Evolutionary conservation across 805 yeast species (phyloP).

Genomic region (Groenewaldozyma salmanticensis): DNA sequence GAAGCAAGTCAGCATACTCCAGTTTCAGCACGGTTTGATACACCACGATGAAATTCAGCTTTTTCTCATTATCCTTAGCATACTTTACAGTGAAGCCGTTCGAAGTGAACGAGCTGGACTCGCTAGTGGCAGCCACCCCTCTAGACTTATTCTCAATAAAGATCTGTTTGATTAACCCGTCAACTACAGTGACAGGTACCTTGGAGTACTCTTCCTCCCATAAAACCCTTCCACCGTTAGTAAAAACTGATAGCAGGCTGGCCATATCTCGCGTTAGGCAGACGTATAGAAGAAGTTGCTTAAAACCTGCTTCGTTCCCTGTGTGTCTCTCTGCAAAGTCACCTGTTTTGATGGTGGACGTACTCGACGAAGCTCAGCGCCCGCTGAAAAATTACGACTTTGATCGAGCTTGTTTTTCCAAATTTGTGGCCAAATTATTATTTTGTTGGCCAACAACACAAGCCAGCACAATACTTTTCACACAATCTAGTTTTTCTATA

Average conservation of each 20-base stretch:
- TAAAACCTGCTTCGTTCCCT: too few species aligned
- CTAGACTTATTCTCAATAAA: slow-evolving; percentile 31
- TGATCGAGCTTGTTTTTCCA: too few species aligned
- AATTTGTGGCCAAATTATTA: too few species aligned
- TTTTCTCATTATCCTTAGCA: slow-evolving; percentile 33
- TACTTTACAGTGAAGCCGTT: slow-evolving; percentile 40
- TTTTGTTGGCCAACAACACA: too few species aligned
- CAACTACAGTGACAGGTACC: slow-evolving; percentile 34
- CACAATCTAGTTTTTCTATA: too few species aligned
- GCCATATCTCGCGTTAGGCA: too few species aligned
- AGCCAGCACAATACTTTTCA: too few species aligned
- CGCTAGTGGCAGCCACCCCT: not conserved
- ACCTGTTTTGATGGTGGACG: too few species aligned
- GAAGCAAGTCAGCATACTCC: slow-evolving; percentile 25
- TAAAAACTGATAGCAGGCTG: slow-evolving; percentile 37
- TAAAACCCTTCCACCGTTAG: slow-evolving; percentile 43
- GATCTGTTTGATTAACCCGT: slow-evolving; percentile 39
- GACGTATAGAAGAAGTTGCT: too few species aligned
- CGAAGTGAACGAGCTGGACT: slow-evolving; percentile 22
- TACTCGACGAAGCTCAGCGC: too few species aligned
- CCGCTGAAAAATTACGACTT: too few species aligned
- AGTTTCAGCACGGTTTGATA: slow-evolving; percentile 28
- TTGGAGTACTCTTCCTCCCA: slow-evolving; percentile 37
- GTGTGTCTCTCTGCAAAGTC: too few species aligned
- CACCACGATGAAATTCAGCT: slow-evolving; percentile 31